Conservation (phyloP, 768 basidiomycete species). For the Termitomyces sp. region DNA sequence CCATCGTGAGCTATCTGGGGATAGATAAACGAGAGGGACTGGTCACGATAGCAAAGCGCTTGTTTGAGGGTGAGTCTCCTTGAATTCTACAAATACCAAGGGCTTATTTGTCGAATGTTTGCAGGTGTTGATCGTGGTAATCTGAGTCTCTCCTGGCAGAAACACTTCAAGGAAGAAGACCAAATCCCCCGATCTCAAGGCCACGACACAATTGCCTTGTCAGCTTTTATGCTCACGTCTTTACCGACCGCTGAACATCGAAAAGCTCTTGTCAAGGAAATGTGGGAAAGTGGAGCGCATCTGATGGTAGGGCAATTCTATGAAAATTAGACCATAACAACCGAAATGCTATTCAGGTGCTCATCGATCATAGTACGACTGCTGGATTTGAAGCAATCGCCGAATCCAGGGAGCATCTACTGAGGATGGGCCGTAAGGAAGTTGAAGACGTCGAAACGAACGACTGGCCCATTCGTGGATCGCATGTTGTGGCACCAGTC, state of each 20-base stretch:
- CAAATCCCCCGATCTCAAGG: conserved; percentile 38
- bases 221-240: conserved; percentile 83
- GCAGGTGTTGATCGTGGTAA: conserved; percentile 46
- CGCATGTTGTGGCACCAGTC: conserved; percentile 89
- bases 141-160: conserved; percentile 51
- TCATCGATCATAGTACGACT: conserved; percentile 81
- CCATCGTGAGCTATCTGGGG: conserved; percentile 60
- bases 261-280: conserved; percentile 68
- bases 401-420: conserved; percentile 73
- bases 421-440: conserved; percentile 61
- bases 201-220: conserved; percentile 62
- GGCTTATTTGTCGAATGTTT: neutral
- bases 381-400: conserved; percentile 75
- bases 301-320: conserved; percentile 54
- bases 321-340: neutral
- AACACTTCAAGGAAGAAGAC: conserved; percentile 49
- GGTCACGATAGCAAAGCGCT: conserved; percentile 58
- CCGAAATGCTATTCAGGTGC: conserved; percentile 43
- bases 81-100: neutral
- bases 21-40: conserved; percentile 79
- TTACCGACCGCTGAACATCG: conserved; percentile 58
- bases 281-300: conserved; percentile 91
- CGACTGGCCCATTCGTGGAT: conserved; percentile 43
- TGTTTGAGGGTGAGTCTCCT: conserved; percentile 47
- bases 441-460: conserved; percentile 39